Conservation (phyloP, 2,329 filamentous ascomycete genomes). For the Graphilbum sp. region DNA sequence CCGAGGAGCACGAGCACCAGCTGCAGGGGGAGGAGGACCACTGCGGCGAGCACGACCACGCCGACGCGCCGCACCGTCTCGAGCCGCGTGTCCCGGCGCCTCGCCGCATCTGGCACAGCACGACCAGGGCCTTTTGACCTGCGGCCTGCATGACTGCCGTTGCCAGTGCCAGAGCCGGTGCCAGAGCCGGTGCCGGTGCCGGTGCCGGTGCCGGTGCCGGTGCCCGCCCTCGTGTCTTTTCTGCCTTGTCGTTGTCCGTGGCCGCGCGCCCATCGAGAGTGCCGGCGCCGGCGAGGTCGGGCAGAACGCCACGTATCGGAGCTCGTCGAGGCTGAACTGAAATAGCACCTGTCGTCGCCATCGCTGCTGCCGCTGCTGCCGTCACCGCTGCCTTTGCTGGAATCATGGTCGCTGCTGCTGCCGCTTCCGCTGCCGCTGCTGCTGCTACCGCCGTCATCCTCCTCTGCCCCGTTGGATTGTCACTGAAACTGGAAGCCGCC, state of each 20-base stretch:
- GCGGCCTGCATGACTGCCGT: too few relatives aligned
- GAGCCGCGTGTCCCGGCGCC: conserved; percentile 20
- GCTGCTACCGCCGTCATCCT: conserved; percentile 5
- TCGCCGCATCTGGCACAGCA: neutral
- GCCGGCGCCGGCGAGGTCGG: neutral
- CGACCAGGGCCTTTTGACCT: too few relatives aligned
- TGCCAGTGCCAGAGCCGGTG: conserved; percentile 10
- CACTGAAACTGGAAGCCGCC: conserved; percentile 29
- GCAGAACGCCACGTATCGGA: neutral
- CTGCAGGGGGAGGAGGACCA: conserved; percentile 29
- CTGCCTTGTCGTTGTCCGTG: too few relatives aligned
- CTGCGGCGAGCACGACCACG: conserved; percentile 23
- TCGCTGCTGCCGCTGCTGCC: neutral
- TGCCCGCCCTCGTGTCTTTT: too few relatives aligned
- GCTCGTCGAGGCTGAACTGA: neutral
- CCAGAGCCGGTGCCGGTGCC: conserved; percentile 7
- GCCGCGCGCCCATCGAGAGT: too few relatives aligned
- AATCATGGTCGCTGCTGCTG: neutral
- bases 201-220: neutral
- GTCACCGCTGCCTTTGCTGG: neutral
- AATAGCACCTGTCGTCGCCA: neutral
- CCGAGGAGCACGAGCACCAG: conserved; percentile 21
- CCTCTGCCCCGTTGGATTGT: conserved; percentile 23
- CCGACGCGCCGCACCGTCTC: conserved; percentile 25
- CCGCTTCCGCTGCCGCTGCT: neutral